Base-by-base conservation (phyloP, 2,329 filamentous ascomycete genomes). In the Phaeosphaeriaceae sp. region DNA sequence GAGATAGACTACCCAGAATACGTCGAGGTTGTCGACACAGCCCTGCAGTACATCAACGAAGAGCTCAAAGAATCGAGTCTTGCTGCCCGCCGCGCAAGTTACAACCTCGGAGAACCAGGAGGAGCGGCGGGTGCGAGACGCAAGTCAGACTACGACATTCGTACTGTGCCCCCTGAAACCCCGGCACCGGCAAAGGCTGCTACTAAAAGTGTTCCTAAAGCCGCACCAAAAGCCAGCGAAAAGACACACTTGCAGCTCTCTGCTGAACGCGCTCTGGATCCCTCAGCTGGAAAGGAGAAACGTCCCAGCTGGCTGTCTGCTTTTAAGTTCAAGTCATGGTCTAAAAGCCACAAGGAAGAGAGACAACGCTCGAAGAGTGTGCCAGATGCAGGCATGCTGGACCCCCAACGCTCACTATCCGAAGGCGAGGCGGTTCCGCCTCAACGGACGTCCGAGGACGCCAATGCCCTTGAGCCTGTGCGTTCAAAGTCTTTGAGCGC, bases 1-100 rank as follows among this genome's bases (percentile, higher is more conserved):
- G 67, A 70, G 40, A 63, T 67, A 5, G 75, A 80, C 48, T 82
- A 82, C 54, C 80, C 80, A 5, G 76, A 81, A 57, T 82, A 82
- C 58, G 67, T 79, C 15, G 70, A 74, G 4, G 79, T 79, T 7
- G 75, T 76, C 9, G 74, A 81, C 52, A 71, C 71, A 33, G 81
- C 81, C 1, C 65, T 83, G 52, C 75, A 78, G 53, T 79, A 83
- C 59, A 77, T 83, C 56, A 74, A 70, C 36, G 68, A 75, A 17
- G 75, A 76, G 59, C 55, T 76, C 22, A 64, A 66, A 42, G 75
- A 71, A 27, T 61, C 66, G 3, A 62, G 58, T 19, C 65, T 73
- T 5, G 67, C 59, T 1, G 56, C 54, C 13, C 53, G 65, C 20
- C 67, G 68, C 15, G 65, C 63, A 15, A 56, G 58, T 25, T 60